Evolutionary conservation across 331 rosid genomes (phyloP).

Genomic region (Prunus yedoensis): DNA sequence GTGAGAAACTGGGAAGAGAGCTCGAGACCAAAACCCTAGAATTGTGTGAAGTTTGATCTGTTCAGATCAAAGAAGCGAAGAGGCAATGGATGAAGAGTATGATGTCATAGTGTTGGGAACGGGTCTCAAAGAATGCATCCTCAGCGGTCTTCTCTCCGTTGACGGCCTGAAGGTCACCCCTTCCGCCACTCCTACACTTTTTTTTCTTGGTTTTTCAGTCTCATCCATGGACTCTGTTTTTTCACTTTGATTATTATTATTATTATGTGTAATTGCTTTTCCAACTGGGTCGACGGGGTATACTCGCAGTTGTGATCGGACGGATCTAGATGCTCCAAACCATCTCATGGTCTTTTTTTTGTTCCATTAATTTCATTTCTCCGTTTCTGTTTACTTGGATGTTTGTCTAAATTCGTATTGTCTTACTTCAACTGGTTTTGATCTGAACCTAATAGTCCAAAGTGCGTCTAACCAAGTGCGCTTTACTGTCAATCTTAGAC

Average conservation of each 20-base stretch:
- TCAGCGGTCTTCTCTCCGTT: slow-evolving; percentile 91
- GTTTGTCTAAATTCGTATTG: background rate
- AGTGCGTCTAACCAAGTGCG: too few species aligned
- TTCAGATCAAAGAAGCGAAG: slow-evolving; percentile 12
- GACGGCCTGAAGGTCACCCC: slow-evolving; percentile 73
- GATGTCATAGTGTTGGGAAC: slow-evolving; percentile 81
- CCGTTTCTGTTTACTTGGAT: background rate
- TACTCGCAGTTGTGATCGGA: background rate
- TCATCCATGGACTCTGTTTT: background rate
- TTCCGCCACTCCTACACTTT: background rate
- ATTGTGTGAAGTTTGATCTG: background rate
- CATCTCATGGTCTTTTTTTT: background rate
- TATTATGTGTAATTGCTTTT: background rate
- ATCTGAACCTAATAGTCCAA: background rate
- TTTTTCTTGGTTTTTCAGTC: background rate
- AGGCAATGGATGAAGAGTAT: slow-evolving; percentile 73
- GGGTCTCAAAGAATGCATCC: slow-evolving; percentile 89
- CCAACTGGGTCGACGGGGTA: background rate
- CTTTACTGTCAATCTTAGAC: background rate
- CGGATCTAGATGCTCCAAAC: slow-evolving; percentile 8
- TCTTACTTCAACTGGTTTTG: background rate
- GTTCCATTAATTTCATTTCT: background rate
- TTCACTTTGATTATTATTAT: background rate
- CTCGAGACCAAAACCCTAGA: slow-evolving; percentile 2
- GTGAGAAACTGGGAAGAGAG: background rate